A percentile compares a stretch with the other conserved stretches of the same genome.
Evolutionary conservation across 345 rosid species (phyloP).

Genomic region (Sonneratia alba): DNA sequence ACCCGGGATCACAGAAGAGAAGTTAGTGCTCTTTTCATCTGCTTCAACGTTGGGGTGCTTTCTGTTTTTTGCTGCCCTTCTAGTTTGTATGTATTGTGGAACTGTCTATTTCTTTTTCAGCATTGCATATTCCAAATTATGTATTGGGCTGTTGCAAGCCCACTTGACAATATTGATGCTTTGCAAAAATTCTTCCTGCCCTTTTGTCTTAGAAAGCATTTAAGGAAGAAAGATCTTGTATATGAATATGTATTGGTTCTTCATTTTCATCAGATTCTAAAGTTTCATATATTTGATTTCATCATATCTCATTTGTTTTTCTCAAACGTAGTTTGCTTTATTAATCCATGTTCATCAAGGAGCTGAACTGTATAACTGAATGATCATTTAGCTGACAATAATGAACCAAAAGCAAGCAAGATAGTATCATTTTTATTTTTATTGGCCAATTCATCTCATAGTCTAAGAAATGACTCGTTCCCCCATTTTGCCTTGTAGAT

Average conservation of each 20-base stretch:
- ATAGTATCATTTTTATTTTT: too few species aligned
- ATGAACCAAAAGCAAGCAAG: too few species aligned
- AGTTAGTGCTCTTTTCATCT: slow-evolving; percentile 28
- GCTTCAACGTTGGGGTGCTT: slow-evolving; percentile 1
- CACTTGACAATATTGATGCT: not conserved
- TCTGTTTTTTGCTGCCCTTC: not conserved
- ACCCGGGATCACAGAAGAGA: slow-evolving; percentile 78
- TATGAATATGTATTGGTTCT: not conserved
- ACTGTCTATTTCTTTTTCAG: not conserved
- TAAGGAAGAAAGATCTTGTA: not conserved
- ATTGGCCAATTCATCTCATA: not conserved
- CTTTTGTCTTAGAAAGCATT: not conserved
- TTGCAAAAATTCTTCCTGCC: not conserved
- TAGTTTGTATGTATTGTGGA: not conserved
- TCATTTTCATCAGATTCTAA: not conserved
- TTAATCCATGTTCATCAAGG: too few species aligned
- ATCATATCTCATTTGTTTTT: not conserved
- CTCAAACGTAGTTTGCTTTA: too few species aligned
- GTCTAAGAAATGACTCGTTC: not conserved
- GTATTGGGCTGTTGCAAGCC: not conserved
- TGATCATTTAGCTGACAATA: too few species aligned
- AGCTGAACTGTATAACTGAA: too few species aligned
- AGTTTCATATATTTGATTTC: not conserved
- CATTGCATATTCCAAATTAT: not conserved
- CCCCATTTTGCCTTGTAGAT: not conserved